phyloP scores from a whole-genome alignment of 2,329 filamentous ascomycete species.

The Dactylonectria estremocensis region DNA sequence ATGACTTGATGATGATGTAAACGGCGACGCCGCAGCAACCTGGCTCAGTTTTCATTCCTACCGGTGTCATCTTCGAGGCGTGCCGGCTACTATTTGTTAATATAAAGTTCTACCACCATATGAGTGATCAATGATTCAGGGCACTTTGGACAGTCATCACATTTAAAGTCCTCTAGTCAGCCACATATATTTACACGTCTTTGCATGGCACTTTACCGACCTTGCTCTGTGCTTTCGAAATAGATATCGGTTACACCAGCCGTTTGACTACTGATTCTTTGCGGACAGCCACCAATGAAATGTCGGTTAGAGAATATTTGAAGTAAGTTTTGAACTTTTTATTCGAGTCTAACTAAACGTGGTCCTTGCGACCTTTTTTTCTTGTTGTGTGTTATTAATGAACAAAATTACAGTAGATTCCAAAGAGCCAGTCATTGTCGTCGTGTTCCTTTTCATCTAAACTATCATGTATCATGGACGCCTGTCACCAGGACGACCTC shows the following conservation, averaged over 20 bases:
- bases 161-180: too few relatives aligned
- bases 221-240: too few relatives aligned
- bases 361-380: constrained; percentile 7
- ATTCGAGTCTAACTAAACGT: not conserved
- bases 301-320: not conserved
- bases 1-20: not conserved
- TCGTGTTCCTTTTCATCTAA: constrained; percentile 14
- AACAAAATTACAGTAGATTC: constrained; percentile 10
- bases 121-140: too few relatives aligned
- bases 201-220: too few relatives aligned
- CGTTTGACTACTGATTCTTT: too few relatives aligned
- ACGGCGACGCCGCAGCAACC: not conserved
- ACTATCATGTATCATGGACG: not conserved
- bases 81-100: too few relatives aligned
- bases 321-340: not conserved
- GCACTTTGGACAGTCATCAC: too few relatives aligned
- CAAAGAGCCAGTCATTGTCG: constrained; percentile 9
- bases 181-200: too few relatives aligned
- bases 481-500: not conserved
- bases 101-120: too few relatives aligned
- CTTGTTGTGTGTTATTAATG: not conserved
- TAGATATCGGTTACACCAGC: too few relatives aligned
- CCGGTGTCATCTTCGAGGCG: too few relatives aligned
- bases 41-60: too few relatives aligned
- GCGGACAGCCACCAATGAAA: not conserved